Evolutionary conservation across 2,329 filamentous ascomycete species (phyloP), one percentile per base, ranked within the genome.

Genomic region (Penicillium sp.): DNA sequence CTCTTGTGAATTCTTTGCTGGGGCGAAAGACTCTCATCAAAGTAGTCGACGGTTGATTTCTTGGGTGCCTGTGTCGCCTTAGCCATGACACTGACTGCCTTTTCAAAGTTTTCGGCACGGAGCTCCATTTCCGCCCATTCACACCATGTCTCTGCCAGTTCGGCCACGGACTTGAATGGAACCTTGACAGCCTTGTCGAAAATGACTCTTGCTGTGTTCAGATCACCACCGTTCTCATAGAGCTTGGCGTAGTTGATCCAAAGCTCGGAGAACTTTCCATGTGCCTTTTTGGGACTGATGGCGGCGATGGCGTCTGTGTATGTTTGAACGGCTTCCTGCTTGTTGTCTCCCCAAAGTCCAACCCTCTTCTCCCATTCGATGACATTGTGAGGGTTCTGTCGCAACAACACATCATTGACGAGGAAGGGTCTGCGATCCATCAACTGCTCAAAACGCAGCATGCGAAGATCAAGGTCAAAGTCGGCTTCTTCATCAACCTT

Each of bases 61-160:
- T 97, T 97, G 0, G 94, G 92, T n/a, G 94, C 90, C 72, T 96
- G 92, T 5, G 94, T 93, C 16, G 94, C 94, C 73, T 96, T 97
- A 39, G 90, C 90, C 92, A 99, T 97, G 70, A 99, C 93, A 57
- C 88, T 88, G 58, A 97, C 88, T 3, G 95, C 94, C 66, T 90
- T 88, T 69, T 97, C 92, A 61, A 97, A 97, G 69, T 97, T 95
- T 67, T 97, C 92, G 67, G 92, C 92, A 45, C 94, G 92, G 45
- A 99, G 81, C 72, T 99, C 94, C 89, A 99, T 91, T 74, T 99
- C 93, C 1, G 95, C 93, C 93, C 94, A 99, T 75, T 96, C 92
- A 60, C 95, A 95, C 94, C 94, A 99, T 83, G 94, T 96, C 67
- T 99, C 94, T 18, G 94, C 94, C 54, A 99, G 81, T 74, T 99